Evolutionary conservation across 2,329 filamentous ascomycete species (phyloP), one percentile per base, ranked within the genome.

Genomic region (Aspergillus spinulosporus): DNA sequence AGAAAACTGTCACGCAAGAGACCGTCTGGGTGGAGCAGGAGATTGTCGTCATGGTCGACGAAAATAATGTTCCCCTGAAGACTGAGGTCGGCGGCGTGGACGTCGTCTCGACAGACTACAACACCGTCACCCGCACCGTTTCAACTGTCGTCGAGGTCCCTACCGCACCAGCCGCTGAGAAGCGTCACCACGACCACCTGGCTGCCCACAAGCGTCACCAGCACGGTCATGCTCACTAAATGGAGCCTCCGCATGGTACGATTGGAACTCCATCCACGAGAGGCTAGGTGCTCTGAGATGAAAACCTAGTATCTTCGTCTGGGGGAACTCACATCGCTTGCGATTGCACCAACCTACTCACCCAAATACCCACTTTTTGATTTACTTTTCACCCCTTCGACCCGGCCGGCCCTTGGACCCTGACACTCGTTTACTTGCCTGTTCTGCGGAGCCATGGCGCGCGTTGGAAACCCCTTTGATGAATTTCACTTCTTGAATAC

Each of bases 11-110:
- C 43, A 67, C 64, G 1, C 62, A 68, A 34, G 66, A 68, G 14
- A 55, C 68, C n/a, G 58, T 73, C 14, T 71, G 67, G 32, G 44
- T 74, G 2, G 59, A 72, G 39, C 62, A 67, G 15, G 63, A 71
- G 14, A 56, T 73, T 9, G 52, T 67, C 8, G 61, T 74, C 36
- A 29, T 66, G 15, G 57, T 70, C 15, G 66, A 71, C 39, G 61
- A 53, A 4, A 52, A 67, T 5, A 68, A 68, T 28, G 54, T 58
- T 2, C 63, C 64, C 0, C 55, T 67, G 40, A 52, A 61, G 46
- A 74, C 71, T 4, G 61, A 52, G 44, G 66, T 66, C 11, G 68
- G 65, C 7, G 45, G 40, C 5, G 5, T 58, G 2, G 60, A 60
- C 36, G 66, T 68, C 3, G 39, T 71, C 2, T 71, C 70, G 0